Evolutionary conservation across 805 yeast genomes (phyloP).

Genomic region (Metschnikowia santaceciliae): DNA sequence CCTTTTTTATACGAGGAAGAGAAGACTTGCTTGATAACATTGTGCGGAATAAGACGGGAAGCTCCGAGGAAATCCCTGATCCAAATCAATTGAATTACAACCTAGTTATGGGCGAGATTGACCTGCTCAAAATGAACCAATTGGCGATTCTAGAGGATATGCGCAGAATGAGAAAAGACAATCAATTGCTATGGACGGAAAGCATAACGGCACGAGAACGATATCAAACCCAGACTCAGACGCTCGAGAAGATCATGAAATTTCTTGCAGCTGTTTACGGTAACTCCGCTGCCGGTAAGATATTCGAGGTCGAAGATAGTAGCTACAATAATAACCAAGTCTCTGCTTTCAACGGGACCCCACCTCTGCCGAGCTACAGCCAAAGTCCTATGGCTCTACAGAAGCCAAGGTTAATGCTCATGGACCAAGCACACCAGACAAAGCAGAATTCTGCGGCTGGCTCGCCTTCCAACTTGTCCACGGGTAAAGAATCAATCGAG

Average conservation of each 20-base stretch:
- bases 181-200: slow-evolving; percentile 89
- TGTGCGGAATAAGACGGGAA: slow-evolving; percentile 60
- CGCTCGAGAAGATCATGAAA: slow-evolving; percentile 80
- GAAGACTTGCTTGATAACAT: slow-evolving; percentile 85
- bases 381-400: slow-evolving; percentile 4
- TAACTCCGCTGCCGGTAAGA: slow-evolving; percentile 46
- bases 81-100: slow-evolving; percentile 41
- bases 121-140: slow-evolving; percentile 73
- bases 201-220: slow-evolving; percentile 78
- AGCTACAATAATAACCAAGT: slow-evolving; percentile 20
- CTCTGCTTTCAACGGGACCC: slow-evolving; percentile 18
- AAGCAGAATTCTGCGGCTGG: slow-evolving; percentile 1
- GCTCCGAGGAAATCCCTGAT: slow-evolving; percentile 21
- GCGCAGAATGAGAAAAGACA: slow-evolving; percentile 77
- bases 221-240: slow-evolving; percentile 79
- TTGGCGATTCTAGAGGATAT: slow-evolving; percentile 79
- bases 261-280: slow-evolving; percentile 84
- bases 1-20: slow-evolving; percentile 68
- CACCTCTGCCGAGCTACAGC: slow-evolving; percentile 6
- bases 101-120: slow-evolving; percentile 65
- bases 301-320: slow-evolving; percentile 31
- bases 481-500: slow-evolving; percentile 15
- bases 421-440: slow-evolving; percentile 32
- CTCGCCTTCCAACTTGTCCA: slow-evolving; percentile 12
- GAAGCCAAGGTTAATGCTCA: slow-evolving; percentile 39